Conservation (phyloP, 1,284 basidiomycete species). For the Rhodotorula sp. region DNA sequence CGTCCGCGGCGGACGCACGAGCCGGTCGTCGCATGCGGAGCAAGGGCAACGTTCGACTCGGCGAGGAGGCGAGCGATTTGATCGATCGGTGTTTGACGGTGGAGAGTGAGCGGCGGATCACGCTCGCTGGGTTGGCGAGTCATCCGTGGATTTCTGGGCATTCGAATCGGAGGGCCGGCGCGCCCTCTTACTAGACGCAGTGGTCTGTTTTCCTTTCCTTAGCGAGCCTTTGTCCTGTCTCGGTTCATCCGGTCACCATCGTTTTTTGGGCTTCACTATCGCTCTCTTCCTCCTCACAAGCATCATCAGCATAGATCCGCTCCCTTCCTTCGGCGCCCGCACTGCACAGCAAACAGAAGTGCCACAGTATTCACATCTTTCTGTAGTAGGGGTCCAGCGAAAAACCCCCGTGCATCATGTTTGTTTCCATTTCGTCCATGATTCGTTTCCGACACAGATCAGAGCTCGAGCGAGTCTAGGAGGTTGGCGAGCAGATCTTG, state of each 20-base stretch:
- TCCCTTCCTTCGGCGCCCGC: too few species aligned
- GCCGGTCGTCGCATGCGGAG: slow-evolving; percentile 51
- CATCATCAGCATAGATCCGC: background rate
- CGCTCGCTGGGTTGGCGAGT: slow-evolving; percentile 41
- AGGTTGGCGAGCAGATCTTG: background rate
- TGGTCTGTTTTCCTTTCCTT: background rate
- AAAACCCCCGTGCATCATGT: too few species aligned
- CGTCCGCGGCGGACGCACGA: slow-evolving; percentile 64
- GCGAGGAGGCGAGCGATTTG: slow-evolving; percentile 40
- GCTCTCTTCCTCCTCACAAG: background rate
- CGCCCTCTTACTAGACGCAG: background rate
- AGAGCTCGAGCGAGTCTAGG: too few species aligned
- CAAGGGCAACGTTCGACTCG: slow-evolving; percentile 36
- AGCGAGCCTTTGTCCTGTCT: too few species aligned
- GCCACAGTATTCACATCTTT: too few species aligned
- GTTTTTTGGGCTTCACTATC: background rate
- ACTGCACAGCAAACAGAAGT: too few species aligned
- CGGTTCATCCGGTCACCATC: background rate
- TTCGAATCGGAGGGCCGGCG: background rate
- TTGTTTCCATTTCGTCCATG: too few species aligned
- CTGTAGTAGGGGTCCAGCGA: too few species aligned
- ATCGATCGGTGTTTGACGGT: slow-evolving; percentile 46
- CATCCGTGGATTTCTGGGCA: slow-evolving; percentile 46
- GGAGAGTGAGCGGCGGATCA: slow-evolving; percentile 42
- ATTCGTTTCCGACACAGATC: too few species aligned